These are phyloP conservation scores for Pulicaria dysenterica DNA, from an alignment of 129 eudicot genomes.

Conservation along the genomic window DNA sequence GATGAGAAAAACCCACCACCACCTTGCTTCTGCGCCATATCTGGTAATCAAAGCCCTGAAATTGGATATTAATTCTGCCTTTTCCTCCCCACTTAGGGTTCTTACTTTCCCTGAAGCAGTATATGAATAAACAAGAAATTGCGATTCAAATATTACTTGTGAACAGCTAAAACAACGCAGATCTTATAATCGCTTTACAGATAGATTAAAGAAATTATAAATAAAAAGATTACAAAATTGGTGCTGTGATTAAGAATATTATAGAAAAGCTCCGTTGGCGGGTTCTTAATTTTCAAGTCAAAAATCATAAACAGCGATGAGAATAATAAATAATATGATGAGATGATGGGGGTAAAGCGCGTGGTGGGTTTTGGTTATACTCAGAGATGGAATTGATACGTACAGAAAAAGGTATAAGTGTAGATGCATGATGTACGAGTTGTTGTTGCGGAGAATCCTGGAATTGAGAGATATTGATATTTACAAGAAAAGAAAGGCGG, in stretches of 20 bases:
- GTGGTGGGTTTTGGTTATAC: neutral
- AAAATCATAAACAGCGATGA: constrained; percentile 34
- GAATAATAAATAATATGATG: neutral
- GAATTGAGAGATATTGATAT: constrained; percentile 1
- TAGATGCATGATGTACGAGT: neutral
- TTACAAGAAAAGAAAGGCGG: constrained; percentile 39
- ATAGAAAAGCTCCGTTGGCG: constrained; percentile 46
- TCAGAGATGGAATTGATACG: neutral
- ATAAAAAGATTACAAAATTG: constrained; percentile 1
- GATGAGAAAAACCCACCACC: constrained; percentile 63
- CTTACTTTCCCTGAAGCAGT: constrained; percentile 1
- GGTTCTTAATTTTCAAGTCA: constrained; percentile 44
- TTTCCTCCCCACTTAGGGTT: constrained; percentile 18
- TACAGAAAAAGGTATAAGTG: neutral
- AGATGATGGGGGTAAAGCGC: constrained; percentile 20
- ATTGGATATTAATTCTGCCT: neutral
- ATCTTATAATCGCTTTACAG: constrained; percentile 37
- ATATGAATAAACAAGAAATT: constrained; percentile 15
- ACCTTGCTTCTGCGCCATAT: constrained; percentile 53
- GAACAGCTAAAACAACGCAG: constrained; percentile 28
- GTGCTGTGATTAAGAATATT: constrained; percentile 31
- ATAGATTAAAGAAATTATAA: constrained; percentile 17
- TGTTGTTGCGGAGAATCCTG: neutral
- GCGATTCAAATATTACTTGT: constrained; percentile 19
- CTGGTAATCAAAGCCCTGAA: constrained; percentile 32